Evolutionary conservation across 2,329 filamentous ascomycete genomes (phyloP).

Genomic region (Fusarium sublunatum): DNA sequence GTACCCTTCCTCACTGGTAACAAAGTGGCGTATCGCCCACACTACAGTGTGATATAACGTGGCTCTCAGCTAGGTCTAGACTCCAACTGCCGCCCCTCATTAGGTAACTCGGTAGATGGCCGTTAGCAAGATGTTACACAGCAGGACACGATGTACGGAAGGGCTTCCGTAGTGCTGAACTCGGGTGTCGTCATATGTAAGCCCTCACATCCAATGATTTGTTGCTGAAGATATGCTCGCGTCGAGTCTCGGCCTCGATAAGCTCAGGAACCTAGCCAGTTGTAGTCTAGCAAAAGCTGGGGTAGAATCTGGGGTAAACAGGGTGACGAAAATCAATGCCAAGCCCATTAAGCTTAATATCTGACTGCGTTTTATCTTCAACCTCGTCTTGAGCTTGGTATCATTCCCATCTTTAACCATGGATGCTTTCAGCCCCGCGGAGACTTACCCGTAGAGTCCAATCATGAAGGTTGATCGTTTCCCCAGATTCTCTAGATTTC

Average conservation of each 20-base stretch:
- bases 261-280: not conserved
- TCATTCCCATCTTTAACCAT: not conserved
- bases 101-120: constrained; percentile 2
- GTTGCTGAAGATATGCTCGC: not conserved
- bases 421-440: constrained; percentile 11
- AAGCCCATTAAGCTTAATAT: not conserved
- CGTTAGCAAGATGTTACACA: not conserved
- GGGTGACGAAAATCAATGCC: constrained; percentile 5
- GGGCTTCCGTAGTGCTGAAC: constrained; percentile 7
- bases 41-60: not conserved
- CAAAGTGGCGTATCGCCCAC: constrained; percentile 10
- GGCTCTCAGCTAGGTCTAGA: not conserved
- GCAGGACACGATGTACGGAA: not conserved
- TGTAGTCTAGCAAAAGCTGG: constrained; percentile 2
- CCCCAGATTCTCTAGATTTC: not conserved
- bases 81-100: not conserved
- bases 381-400: not conserved
- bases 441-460: constrained; percentile 31
- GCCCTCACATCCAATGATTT: not conserved
- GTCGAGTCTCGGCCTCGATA: constrained; percentile 6
- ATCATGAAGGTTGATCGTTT: constrained; percentile 2
- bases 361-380: not conserved
- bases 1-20: constrained; percentile 12
- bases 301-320: constrained; percentile 7
- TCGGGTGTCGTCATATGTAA: not conserved